phyloP scores from a whole-genome alignment of 768 basidiomycete species.

The Mycena rosella region DNA sequence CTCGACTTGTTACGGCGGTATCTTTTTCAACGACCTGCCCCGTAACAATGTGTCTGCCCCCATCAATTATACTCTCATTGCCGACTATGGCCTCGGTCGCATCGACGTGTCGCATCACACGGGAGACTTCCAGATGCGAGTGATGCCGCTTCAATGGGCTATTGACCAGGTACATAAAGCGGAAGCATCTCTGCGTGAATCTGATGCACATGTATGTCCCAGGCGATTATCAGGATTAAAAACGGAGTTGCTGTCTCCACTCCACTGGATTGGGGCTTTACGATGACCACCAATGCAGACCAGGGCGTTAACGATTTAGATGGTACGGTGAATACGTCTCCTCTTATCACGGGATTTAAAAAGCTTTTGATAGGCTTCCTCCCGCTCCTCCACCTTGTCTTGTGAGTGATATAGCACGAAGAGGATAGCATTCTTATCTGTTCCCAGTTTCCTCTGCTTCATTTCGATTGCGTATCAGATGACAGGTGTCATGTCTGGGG shows the following conservation, averaged over 20 bases:
- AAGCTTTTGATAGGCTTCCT: constrained; percentile 61
- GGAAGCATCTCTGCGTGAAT: too few relatives aligned
- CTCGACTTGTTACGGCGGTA: constrained; percentile 78
- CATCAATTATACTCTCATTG: constrained; percentile 78
- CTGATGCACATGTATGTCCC: neutral
- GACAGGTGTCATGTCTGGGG: constrained; percentile 75
- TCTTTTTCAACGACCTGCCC: constrained; percentile 73
- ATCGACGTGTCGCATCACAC: constrained; percentile 77
- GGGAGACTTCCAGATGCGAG: constrained; percentile 75
- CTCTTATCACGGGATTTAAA: too few relatives aligned
- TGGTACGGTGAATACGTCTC: too few relatives aligned
- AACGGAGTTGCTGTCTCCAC: too few relatives aligned
- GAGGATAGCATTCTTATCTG: neutral
- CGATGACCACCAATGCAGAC: too few relatives aligned
- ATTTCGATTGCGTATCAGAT: constrained; percentile 84
- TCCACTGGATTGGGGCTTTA: too few relatives aligned
- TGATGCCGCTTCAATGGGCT: constrained; percentile 83
- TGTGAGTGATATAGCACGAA: constrained; percentile 65
- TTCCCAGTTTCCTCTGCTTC: constrained; percentile 72
- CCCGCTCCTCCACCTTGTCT: constrained; percentile 71
- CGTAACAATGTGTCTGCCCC: constrained; percentile 46
- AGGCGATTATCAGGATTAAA: constrained; percentile 59
- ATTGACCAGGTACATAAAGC: constrained; percentile 74
- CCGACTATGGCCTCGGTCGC: constrained; percentile 72
- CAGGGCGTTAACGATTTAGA: neutral